Evolutionary conservation across 164 flowering plant species (phyloP).

Genomic region (Sedum album): DNA sequence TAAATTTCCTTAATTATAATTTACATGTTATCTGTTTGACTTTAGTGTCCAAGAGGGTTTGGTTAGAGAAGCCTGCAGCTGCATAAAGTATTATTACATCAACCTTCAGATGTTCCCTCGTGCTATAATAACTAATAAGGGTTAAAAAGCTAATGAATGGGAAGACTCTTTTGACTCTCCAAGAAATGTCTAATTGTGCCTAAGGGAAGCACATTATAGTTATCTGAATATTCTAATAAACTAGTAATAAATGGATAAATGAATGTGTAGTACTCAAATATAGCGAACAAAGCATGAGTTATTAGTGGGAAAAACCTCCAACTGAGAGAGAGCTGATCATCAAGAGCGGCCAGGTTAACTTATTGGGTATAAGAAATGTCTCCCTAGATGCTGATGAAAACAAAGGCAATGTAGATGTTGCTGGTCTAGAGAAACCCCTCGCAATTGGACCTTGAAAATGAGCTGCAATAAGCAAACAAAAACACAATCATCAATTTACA

Average conservation of each 20-base stretch:
- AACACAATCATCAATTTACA: neutral
- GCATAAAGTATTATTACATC: neutral
- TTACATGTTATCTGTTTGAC: neutral
- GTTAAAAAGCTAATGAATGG: neutral
- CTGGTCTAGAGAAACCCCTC: neutral
- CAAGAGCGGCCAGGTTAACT: neutral
- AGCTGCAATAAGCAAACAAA: neutral
- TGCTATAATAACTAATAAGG: neutral
- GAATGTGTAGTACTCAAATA: neutral
- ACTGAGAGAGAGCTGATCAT: neutral
- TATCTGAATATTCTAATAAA: neutral
- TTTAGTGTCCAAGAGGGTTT: neutral
- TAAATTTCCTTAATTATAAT: neutral
- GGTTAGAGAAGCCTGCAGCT: neutral
- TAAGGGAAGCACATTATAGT: neutral
- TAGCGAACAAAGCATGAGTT: neutral
- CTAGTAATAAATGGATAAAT: neutral
- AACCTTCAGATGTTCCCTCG: neutral
- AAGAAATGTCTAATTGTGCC: neutral
- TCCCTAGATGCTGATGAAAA: neutral
- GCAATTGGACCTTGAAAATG: conserved; percentile 1
- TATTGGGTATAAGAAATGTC: neutral
- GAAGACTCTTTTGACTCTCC: neutral
- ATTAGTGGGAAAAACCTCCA: neutral
- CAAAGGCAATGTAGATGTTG: conserved; percentile 4